Conservation (phyloP, 2,329 filamentous ascomycete species). For the Talaromyces sp. region DNA sequence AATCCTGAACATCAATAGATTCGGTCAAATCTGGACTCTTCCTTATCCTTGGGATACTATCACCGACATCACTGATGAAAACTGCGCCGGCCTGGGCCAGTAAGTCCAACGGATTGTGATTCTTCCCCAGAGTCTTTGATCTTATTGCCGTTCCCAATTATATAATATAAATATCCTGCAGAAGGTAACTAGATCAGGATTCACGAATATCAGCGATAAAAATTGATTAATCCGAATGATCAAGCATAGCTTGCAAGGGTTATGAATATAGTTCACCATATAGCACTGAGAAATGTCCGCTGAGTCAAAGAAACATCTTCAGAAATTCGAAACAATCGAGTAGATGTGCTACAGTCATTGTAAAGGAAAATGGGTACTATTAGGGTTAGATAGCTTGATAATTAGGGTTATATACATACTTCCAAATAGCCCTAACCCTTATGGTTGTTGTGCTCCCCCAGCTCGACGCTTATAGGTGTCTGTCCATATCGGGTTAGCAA, state of each 20-base stretch:
- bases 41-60: conserved; percentile 52
- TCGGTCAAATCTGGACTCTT: conserved; percentile 59
- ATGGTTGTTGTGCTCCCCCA: no score
- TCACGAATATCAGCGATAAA: not conserved
- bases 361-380: not conserved
- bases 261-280: not conserved
- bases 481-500: not conserved
- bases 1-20: conserved; percentile 34
- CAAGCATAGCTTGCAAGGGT: not conserved
- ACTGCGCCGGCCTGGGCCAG: conserved; percentile 55
- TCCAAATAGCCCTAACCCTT: not conserved
- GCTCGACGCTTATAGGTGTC: no score
- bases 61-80: conserved; percentile 49
- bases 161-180: not conserved
- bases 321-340: not conserved
- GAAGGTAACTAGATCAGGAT: not conserved
- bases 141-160: not conserved
- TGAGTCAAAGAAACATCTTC: not conserved
- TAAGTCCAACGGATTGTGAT: conserved; percentile 7
- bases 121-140: not conserved
- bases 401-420: not conserved
- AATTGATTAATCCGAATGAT: not conserved
- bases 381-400: not conserved
- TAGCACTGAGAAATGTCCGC: not conserved
- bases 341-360: not conserved